These are phyloP conservation scores for Triangularia verruculosa DNA, from an alignment of 2,329 filamentous ascomycete species.

Conservation along the genomic window DNA sequence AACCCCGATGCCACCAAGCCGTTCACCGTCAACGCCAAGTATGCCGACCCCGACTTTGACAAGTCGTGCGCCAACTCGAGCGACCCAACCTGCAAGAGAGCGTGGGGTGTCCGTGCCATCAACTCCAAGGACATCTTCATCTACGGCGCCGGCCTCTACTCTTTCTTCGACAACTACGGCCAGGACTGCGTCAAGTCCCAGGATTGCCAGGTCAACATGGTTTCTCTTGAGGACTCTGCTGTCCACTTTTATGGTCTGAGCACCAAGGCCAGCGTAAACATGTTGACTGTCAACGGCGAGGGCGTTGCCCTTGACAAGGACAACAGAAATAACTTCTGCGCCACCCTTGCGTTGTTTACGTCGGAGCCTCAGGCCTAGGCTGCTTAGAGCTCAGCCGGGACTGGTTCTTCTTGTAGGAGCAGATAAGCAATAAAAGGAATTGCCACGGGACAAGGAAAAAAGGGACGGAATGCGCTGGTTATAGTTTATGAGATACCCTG, in stretches of 20 bases:
- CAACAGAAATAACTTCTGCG: conserved; percentile 65
- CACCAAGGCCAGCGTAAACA: conserved; percentile 73
- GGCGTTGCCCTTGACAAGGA: conserved; percentile 53
- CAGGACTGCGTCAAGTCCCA: conserved; percentile 66
- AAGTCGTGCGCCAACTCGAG: conserved; percentile 48
- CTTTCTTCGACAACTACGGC: conserved; percentile 79
- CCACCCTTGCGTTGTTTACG: conserved; percentile 55
- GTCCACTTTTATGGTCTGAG: conserved; percentile 66
- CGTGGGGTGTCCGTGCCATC: conserved; percentile 71
- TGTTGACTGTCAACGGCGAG: conserved; percentile 63
- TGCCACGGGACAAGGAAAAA: background rate
- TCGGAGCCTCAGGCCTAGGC: conserved; percentile 10
- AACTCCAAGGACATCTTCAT: conserved; percentile 66
- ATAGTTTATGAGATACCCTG: background rate
- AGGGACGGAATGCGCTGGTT: background rate
- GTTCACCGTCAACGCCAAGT: conserved; percentile 57
- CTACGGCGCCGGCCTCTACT: conserved; percentile 74
- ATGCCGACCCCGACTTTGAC: conserved; percentile 67
- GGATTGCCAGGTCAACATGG: conserved; percentile 75
- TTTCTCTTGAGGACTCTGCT: conserved; percentile 64
- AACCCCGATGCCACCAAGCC: conserved; percentile 71
- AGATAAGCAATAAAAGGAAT: background rate
- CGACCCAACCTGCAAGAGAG: conserved; percentile 58
- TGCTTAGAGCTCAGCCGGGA: background rate
- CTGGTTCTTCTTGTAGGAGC: background rate